Conservation (phyloP, 345 rosid genomes). For the Eucalyptus viminalis region DNA sequence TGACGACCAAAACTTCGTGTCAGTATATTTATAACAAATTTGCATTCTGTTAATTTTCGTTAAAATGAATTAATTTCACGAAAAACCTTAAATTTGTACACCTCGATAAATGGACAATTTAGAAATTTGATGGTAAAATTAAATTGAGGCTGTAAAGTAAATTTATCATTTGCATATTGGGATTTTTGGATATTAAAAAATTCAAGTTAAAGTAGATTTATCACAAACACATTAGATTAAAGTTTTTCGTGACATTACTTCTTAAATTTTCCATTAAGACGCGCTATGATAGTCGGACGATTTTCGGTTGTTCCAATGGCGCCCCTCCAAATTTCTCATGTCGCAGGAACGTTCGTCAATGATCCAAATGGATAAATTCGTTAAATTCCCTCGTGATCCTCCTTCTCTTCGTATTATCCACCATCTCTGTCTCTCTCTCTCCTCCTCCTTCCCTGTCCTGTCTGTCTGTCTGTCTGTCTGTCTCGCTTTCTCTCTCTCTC, state of each 20-base stretch:
- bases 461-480: not conserved
- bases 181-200: too few species aligned
- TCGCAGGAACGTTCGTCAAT: too few species aligned
- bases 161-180: too few species aligned
- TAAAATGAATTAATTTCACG: rapidly evolving
- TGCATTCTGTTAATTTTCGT: rapidly evolving
- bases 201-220: too few species aligned
- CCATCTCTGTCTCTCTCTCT: not conserved
- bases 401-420: not conserved
- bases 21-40: too few species aligned
- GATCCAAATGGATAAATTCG: not conserved
- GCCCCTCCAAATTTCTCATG: not conserved
- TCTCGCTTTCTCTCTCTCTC: not conserved
- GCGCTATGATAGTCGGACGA: rapidly evolving
- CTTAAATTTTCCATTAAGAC: too few species aligned
- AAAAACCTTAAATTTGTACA: rapidly evolving
- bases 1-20: too few species aligned
- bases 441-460: not conserved
- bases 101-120: too few species aligned
- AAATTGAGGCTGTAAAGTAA: too few species aligned
- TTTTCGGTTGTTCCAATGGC: not conserved
- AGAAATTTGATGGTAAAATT: too few species aligned
- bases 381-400: not conserved
- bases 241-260: too few species aligned
- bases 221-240: too few species aligned